These are phyloP conservation scores for Ustulina deusta DNA, from an alignment of 2,329 filamentous ascomycete species.

Conservation along the genomic window DNA sequence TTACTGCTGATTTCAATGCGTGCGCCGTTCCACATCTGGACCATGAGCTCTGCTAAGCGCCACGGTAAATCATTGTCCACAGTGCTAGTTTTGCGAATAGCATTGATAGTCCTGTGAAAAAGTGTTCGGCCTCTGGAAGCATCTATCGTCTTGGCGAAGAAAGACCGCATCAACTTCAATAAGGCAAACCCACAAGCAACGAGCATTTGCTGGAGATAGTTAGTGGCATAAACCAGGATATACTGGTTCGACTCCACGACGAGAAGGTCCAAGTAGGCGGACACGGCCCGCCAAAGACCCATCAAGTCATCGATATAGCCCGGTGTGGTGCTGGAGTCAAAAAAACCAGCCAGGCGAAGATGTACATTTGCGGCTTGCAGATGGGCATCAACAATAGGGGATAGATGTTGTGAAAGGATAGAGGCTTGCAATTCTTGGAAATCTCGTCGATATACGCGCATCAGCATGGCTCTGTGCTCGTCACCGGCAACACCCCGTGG, in stretches of 20 bases:
- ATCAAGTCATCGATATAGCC: constrained; percentile 81
- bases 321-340: constrained; percentile 78
- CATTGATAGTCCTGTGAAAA: constrained; percentile 77
- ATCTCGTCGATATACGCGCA: constrained; percentile 74
- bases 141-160: constrained; percentile 79
- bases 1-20: constrained; percentile 62
- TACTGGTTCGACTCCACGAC: constrained; percentile 67
- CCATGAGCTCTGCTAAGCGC: constrained; percentile 85
- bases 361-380: constrained; percentile 80
- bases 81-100: constrained; percentile 79
- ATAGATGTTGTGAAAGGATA: constrained; percentile 69
- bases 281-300: constrained; percentile 78
- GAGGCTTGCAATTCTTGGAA: constrained; percentile 72
- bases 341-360: constrained; percentile 82
- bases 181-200: constrained; percentile 83
- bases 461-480: constrained; percentile 74
- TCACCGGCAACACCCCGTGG: constrained; percentile 76
- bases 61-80: constrained; percentile 83
- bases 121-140: constrained; percentile 74
- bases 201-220: constrained; percentile 87
- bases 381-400: constrained; percentile 72
- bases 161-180: constrained; percentile 81
- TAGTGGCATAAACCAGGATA: constrained; percentile 74
- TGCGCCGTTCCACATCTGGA: constrained; percentile 85
- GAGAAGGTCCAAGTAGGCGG: constrained; percentile 75